phyloP scores from a whole-genome alignment of 345 rosid genomes.

The Angophora floribunda region DNA sequence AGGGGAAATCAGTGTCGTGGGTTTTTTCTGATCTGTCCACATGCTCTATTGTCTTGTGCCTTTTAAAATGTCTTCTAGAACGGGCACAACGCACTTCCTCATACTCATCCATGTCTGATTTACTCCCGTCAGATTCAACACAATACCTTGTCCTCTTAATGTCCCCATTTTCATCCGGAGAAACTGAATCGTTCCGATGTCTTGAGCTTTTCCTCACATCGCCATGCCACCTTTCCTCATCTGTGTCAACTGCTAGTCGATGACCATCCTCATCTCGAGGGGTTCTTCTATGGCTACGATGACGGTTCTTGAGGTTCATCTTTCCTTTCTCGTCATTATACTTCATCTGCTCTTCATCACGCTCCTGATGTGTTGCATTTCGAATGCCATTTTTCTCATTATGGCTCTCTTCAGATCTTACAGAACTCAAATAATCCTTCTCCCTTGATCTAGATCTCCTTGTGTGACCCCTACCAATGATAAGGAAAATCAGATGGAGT shows the following conservation, averaged over 20 bases:
- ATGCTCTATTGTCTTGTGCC: neutral
- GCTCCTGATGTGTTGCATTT: neutral
- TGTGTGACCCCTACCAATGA: conserved; percentile 23
- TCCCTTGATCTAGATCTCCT: conserved; percentile 48
- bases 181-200: conserved; percentile 2
- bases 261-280: conserved; percentile 7
- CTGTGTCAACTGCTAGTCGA: neutral
- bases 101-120: conserved; percentile 8
- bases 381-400: neutral
- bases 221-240: conserved; percentile 3
- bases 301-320: neutral
- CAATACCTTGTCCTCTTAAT: neutral
- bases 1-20: neutral
- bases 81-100: neutral
- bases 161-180: conserved; percentile 8
- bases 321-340: neutral
- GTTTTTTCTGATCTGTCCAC: neutral
- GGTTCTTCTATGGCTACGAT: conserved; percentile 14
- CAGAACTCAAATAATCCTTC: neutral
- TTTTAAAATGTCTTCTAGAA: neutral
- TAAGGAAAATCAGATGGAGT: neutral
- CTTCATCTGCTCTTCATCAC: neutral
- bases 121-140: conserved; percentile 1
- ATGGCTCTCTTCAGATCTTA: neutral
- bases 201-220: conserved; percentile 17